Evolutionary conservation across 768 basidiomycete species (phyloP), one percentile per base, ranked within the genome.

Genomic region (Suillus discolor): DNA sequence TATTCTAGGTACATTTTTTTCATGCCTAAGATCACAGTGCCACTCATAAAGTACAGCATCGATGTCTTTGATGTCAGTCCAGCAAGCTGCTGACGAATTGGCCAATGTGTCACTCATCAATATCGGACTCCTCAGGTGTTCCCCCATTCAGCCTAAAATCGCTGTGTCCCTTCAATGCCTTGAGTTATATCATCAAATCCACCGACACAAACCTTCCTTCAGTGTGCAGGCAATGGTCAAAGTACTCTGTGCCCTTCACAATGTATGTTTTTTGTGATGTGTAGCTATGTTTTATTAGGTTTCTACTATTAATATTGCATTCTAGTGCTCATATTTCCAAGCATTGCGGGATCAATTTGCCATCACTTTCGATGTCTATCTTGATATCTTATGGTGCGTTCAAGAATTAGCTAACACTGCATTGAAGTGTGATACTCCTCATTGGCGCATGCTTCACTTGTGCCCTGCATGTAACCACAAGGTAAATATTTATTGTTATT

Each of bases 391-490:
- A 0, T 65, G 66, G 0, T 12, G 2, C 0, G 71, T 80, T n/a
- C 63, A 76, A 23, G 18, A 23, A 2, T 64, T 55, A 1, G 70
- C 80, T n/a, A 31, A 67, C 4, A 25, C 12, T 9, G 70, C 66
- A 5, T 71, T 83, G 20, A 72, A 72, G 1, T 68, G 73, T 0
- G 68, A 78, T 59, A 47, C 0, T 1, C 71, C 73, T 0, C 51
- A 80, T 39, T 83, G 79, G 78, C 65, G 73, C 3, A 49, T 49
- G 47, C 47, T 49, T 41, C 73, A 81, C 62, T 68, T 74, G 0
- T 83, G 82, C 66, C 76, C 77, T 0, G 65, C 79, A 0, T 83
- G 82, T 66, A 64, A 64, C 20, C 80, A 81, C 59, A 69, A 77
- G 73, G 74, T 80, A 38, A 38, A 62, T 20, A 62, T 34, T 20